Percentiles rank a stretch among this genome's conserved stretches.
These are phyloP conservation scores for Paramecium biaurelia DNA, from an alignment of 73 alveolate species.

Conservation along the genomic window DNA sequence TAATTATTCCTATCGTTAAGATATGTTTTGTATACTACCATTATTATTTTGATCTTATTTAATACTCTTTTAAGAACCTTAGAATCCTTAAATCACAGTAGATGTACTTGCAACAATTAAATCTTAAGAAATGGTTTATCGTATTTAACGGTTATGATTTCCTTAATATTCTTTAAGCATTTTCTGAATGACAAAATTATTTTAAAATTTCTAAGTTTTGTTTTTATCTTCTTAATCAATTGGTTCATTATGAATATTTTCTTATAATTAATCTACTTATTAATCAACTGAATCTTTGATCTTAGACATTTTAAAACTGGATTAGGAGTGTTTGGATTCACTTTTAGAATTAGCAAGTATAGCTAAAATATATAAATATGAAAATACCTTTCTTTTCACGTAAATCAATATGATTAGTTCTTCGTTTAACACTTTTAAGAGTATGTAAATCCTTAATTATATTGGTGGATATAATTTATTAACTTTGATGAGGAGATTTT, in stretches of 20 bases:
- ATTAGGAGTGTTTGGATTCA: slow-evolving; percentile 1
- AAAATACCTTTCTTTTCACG: not conserved
- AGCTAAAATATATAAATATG: not conserved
- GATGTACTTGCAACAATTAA: slow-evolving; percentile 17
- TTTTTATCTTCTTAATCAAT: not conserved
- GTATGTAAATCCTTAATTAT: not conserved
- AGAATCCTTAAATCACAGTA: slow-evolving; percentile 10
- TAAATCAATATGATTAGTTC: not conserved
- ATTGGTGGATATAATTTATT: not conserved
- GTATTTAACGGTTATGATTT: not conserved
- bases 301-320: not conserved
- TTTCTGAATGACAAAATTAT: not conserved
- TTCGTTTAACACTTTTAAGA: not conserved
- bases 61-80: slow-evolving; percentile 15
- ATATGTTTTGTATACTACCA: slow-evolving; percentile 19
- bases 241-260: not conserved
- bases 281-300: not conserved
- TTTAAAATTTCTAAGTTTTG: not conserved
- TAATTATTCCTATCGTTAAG: not conserved
- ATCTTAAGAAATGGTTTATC: slow-evolving; percentile 17
- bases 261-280: not conserved
- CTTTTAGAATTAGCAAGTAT: not conserved
- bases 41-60: not conserved
- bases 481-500: not conserved
- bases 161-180: slow-evolving; percentile 24